Conservation (phyloP, 2,329 filamentous ascomycete species). For the Aspergillus fumigatus region DNA sequence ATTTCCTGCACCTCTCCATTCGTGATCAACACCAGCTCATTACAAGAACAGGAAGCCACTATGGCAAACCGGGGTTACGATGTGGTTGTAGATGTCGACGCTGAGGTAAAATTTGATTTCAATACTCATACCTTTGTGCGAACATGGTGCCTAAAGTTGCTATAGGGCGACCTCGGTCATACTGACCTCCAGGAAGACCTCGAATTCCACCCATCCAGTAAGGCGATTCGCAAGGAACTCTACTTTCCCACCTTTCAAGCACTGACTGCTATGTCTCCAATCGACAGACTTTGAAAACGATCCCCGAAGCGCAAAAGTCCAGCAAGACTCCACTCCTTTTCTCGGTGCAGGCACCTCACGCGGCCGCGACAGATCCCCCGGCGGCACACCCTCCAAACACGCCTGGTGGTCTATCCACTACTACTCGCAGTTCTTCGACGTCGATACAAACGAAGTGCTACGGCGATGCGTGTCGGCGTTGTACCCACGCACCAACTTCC, state of each 20-base stretch:
- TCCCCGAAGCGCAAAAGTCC: constrained; percentile 47
- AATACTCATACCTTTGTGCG: not conserved
- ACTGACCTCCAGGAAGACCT: constrained; percentile 98
- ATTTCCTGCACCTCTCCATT: constrained; percentile 15
- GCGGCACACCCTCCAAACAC: constrained; percentile 62
- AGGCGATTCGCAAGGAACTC: constrained; percentile 12
- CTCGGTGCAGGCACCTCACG: constrained; percentile 39
- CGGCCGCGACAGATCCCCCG: constrained; percentile 38
- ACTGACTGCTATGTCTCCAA: not conserved
- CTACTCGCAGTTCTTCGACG: constrained; percentile 98
- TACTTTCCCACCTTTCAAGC: not conserved
- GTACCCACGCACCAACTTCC: constrained; percentile 88
- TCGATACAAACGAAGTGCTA: constrained; percentile 87
- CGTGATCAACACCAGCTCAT: constrained; percentile 10
- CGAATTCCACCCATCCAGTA: constrained; percentile 91
- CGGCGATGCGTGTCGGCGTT: constrained; percentile 83
- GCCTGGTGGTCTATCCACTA: constrained; percentile 90
- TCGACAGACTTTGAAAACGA: constrained; percentile 64
- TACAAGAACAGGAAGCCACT: constrained; percentile 23
- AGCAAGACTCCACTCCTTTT: constrained; percentile 49
- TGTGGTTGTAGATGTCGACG: constrained; percentile 95
- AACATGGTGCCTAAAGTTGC: constrained; percentile 9
- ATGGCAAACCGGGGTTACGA: constrained; percentile 91
- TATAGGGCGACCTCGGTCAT: constrained; percentile 89
- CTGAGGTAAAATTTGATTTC: constrained; percentile 60